phyloP scores from a whole-genome alignment of 2,329 filamentous ascomycete species.

The Alternaria sp. region DNA sequence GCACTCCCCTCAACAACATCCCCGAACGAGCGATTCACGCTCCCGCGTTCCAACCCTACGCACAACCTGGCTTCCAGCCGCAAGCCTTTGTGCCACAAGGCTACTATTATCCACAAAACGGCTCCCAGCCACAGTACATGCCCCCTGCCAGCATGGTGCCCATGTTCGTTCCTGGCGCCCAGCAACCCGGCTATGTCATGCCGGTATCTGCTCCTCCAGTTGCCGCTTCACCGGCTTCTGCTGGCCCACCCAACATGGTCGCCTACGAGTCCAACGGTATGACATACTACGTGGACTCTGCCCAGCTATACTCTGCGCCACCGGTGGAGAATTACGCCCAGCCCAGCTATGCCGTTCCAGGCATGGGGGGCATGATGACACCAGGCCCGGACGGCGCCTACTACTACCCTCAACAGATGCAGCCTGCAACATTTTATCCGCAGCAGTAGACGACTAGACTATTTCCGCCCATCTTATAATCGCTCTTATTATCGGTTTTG shows the following conservation, averaged over 20 bases:
- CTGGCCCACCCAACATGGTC: slow-evolving; percentile 63
- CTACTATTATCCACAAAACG: slow-evolving; percentile 69
- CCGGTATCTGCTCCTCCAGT: slow-evolving; percentile 48
- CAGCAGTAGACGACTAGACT: slow-evolving; percentile 39
- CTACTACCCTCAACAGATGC: slow-evolving; percentile 65
- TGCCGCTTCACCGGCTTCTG: slow-evolving; percentile 44
- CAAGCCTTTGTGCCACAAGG: slow-evolving; percentile 52
- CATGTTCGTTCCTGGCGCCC: slow-evolving; percentile 65
- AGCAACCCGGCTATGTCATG: slow-evolving; percentile 58
- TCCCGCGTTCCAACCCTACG: slow-evolving; percentile 79
- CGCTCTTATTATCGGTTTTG: slow-evolving; percentile 2
- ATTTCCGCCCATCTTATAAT: neutral
- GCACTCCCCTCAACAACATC: slow-evolving; percentile 78
- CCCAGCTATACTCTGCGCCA: slow-evolving; percentile 66
- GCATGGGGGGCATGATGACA: slow-evolving; percentile 83
- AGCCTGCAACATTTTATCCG: slow-evolving; percentile 66
- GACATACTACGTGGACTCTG: slow-evolving; percentile 90
- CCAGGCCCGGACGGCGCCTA: slow-evolving; percentile 63
- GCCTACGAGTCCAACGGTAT: slow-evolving; percentile 95
- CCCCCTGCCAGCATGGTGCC: slow-evolving; percentile 60
- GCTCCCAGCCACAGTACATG: slow-evolving; percentile 54
- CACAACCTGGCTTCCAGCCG: slow-evolving; percentile 63
- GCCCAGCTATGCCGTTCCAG: slow-evolving; percentile 63
- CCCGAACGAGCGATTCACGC: slow-evolving; percentile 92
- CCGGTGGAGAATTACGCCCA: slow-evolving; percentile 56